Conservation (phyloP, 352 stramenopile genomes). For the Globisporangium lucens region DNA sequence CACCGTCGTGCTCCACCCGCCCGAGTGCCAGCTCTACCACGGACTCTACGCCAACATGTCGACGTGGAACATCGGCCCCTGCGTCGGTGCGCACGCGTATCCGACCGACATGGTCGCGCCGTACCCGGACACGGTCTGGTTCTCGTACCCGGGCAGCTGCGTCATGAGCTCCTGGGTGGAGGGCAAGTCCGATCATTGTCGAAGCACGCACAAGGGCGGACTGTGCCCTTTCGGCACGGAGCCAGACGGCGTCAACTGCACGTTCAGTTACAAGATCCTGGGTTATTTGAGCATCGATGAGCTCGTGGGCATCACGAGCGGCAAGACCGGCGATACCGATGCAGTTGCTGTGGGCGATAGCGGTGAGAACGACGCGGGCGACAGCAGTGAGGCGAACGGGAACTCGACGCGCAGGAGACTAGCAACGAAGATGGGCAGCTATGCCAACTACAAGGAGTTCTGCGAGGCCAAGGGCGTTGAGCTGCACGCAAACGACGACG, state of each 20-base stretch:
- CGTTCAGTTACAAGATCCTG: slow-evolving; percentile 70
- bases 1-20: slow-evolving; percentile 13
- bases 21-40: slow-evolving; percentile 68
- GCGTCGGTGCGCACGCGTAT: slow-evolving; percentile 56
- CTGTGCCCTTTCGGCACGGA: slow-evolving; percentile 52
- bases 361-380: neutral
- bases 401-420: neutral
- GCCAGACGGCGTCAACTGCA: slow-evolving; percentile 63
- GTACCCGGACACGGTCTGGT: slow-evolving; percentile 69
- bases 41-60: slow-evolving; percentile 44
- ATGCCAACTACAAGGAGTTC: slow-evolving; percentile 45
- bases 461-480: slow-evolving; percentile 44
- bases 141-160: slow-evolving; percentile 68
- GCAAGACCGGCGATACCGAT: slow-evolving; percentile 15
- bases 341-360: slow-evolving; percentile 2
- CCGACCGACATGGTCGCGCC: slow-evolving; percentile 51
- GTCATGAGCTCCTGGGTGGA: slow-evolving; percentile 44
- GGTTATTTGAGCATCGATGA: slow-evolving; percentile 61
- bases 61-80: slow-evolving; percentile 40
- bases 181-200: slow-evolving; percentile 45
- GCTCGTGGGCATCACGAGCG: slow-evolving; percentile 63
- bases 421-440: slow-evolving; percentile 7
- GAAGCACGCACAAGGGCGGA: slow-evolving; percentile 32
- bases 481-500: slow-evolving; percentile 49
- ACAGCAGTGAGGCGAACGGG: slow-evolving; percentile 5